Conservation (phyloP, 2,329 filamentous ascomycete species). For the Colletotrichum orchidophilum region DNA sequence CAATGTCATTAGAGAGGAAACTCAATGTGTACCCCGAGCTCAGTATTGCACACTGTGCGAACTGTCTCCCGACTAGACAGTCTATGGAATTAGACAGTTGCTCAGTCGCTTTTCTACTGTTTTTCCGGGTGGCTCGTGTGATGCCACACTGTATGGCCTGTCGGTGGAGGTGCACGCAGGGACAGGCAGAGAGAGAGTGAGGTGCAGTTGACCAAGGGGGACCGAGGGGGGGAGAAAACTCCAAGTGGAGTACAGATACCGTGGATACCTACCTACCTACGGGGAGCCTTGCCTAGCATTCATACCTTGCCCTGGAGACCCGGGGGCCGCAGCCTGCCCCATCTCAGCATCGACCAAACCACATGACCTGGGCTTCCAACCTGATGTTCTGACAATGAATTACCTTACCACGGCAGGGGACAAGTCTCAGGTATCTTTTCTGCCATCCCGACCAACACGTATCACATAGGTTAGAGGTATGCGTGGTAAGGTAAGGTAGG, state of each 20-base stretch:
- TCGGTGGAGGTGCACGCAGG: neutral
- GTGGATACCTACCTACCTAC: too few species aligned
- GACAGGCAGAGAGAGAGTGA: constrained; percentile 10
- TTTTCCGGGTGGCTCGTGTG: neutral
- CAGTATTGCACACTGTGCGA: neutral
- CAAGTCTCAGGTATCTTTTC: neutral
- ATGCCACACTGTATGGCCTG: constrained; percentile 7
- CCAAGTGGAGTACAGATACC: neutral
- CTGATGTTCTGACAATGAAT: neutral
- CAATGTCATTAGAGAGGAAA: neutral
- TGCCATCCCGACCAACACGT: constrained; percentile 5
- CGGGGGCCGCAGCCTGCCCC: too few species aligned
- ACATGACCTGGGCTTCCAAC: neutral
- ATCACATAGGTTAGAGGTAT: too few species aligned
- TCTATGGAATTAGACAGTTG: neutral
- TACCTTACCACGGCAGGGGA: neutral
- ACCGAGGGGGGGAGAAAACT: neutral
- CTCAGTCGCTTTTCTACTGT: neutral
- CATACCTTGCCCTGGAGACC: neutral
- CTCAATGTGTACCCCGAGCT: neutral
- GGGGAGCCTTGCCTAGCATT: neutral
- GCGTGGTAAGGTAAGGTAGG: too few species aligned
- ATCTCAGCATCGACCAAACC: too few species aligned
- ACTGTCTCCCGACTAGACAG: constrained; percentile 1
- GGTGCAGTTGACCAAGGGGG: neutral